Evolutionary conservation across 2,329 filamentous ascomycete genomes (phyloP), one percentile per base, ranked within the genome.

Genomic region (Ceratocystis variospora): DNA sequence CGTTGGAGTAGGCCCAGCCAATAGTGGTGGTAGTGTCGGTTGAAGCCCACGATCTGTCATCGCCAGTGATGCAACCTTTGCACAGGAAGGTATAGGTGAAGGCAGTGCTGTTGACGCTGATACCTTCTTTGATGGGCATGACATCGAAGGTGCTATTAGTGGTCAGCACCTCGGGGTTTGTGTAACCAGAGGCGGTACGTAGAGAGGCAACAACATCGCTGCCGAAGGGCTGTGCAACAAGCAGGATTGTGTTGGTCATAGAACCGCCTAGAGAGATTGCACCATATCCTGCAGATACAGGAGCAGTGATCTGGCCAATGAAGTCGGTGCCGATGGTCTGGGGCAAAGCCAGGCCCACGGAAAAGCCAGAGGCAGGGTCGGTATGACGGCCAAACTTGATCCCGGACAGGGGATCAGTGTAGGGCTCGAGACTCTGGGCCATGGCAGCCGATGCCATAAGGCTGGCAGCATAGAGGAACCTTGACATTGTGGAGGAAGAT

Each of bases 71-170:
- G 66, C 79, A 80, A 10, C 74, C 74, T 59, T 75, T 72, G 70
- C 81, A 83, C 46, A 83, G 75, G 72, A 82, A 83, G 0, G 81
- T 83, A 69, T 79, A 81, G 1, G 78, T 78, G 71, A 77, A 78
- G 69, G 82, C 79, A 0, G 80, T 82, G 68, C 73, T 74, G 74
- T 82, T 83, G 67, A 81, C 72, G 28, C 78, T 81, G 1, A 79
- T 81, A 31, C 80, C 80, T 25, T 79, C 79, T 28, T 78, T 73
- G 68, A 82, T 82, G 15, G 79, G 76, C 17, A 78, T 70, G 1
- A 72, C 69, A 45, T 66, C 69, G 12, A 75, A 75, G 41, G 77
- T 75, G 25, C 74, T 74, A 12, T 75, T 76, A 2, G 76, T 74
- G 70, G 48, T 46, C n/a, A 79, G 79, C n/a, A 77, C 73, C 1